These are phyloP conservation scores for Alternaria postmessia DNA, from an alignment of 2,329 filamentous ascomycete genomes.

Conservation along the genomic window DNA sequence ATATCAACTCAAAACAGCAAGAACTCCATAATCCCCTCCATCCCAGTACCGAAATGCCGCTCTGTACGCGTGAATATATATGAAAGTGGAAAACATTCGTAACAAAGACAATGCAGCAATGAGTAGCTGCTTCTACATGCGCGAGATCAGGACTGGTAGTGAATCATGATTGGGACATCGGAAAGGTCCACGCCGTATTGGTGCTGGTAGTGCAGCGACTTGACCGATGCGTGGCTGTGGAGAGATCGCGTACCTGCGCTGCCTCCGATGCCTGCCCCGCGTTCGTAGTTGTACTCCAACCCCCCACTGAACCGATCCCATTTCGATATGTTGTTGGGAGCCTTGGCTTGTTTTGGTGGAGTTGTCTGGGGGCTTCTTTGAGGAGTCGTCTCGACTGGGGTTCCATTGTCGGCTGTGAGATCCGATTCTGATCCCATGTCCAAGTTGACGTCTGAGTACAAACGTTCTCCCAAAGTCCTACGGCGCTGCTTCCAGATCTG, in stretches of 20 bases:
- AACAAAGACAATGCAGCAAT: conserved; percentile 1
- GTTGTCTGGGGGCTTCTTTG: background rate
- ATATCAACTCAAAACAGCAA: conserved; percentile 20
- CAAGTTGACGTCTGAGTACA: conserved; percentile 26
- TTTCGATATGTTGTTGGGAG: conserved; percentile 7
- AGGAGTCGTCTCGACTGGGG: background rate
- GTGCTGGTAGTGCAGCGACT: conserved; percentile 40
- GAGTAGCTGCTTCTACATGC: conserved; percentile 17
- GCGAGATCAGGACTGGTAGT: conserved; percentile 43
- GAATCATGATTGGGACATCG: conserved; percentile 42
- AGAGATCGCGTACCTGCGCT: conserved; percentile 47
- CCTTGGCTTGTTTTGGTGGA: background rate
- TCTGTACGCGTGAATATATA: conserved; percentile 15
- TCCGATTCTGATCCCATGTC: background rate
- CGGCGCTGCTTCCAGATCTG: conserved; percentile 41
- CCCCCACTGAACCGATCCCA: conserved; percentile 50
- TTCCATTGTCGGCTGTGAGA: background rate
- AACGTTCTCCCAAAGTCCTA: conserved; percentile 39
- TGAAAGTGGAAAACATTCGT: conserved; percentile 17
- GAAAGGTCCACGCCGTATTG: conserved; percentile 45
- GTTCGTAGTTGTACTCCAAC: conserved; percentile 47
- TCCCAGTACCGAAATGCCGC: conserved; percentile 14
- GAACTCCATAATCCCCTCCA: conserved; percentile 14
- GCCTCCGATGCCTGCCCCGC: conserved; percentile 44
- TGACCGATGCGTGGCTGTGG: conserved; percentile 40